These are phyloP conservation scores for Tilletiaria anomala DNA, from an alignment of 1,284 basidiomycete species.

Conservation along the genomic window DNA sequence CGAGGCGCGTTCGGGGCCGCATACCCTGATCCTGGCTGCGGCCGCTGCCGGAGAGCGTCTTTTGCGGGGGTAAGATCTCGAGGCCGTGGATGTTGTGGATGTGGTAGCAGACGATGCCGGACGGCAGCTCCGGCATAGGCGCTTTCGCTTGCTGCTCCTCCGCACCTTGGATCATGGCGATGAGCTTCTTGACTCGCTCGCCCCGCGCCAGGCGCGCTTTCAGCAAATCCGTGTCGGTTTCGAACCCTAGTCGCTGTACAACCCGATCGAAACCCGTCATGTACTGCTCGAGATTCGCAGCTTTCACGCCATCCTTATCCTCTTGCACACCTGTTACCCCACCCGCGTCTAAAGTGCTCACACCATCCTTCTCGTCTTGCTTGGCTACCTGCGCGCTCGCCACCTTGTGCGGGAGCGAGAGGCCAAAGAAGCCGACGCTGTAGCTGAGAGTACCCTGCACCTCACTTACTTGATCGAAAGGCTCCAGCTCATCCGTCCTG, in stretches of 20 bases:
- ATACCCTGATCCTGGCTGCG: neutral
- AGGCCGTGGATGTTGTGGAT: constrained; percentile 25
- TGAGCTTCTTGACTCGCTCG: constrained; percentile 18
- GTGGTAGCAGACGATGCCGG: constrained; percentile 30
- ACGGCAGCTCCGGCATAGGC: constrained; percentile 11
- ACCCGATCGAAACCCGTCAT: constrained; percentile 26
- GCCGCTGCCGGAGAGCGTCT: constrained; percentile 6
- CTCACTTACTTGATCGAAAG: constrained; percentile 51
- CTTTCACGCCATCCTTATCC: too few species aligned
- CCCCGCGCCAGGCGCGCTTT: constrained; percentile 12
- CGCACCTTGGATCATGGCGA: constrained; percentile 17
- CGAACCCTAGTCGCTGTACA: constrained; percentile 17
- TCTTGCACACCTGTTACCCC: too few species aligned
- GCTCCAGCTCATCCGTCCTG: constrained; percentile 50
- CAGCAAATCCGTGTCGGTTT: constrained; percentile 18
- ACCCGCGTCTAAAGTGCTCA: too few species aligned
- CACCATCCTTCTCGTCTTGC: too few species aligned
- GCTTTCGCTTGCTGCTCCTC: constrained; percentile 15
- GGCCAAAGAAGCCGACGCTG: constrained; percentile 54
- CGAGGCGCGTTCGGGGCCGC: neutral
- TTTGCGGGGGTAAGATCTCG: constrained; percentile 17
- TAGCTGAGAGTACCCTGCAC: constrained; percentile 48
- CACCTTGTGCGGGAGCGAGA: too few species aligned
- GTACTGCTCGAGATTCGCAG: constrained; percentile 5
- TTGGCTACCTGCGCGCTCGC: too few species aligned